Evolutionary conservation across 73 alveolate species (phyloP).

Genomic region (Paramecium pentaurelia): DNA sequence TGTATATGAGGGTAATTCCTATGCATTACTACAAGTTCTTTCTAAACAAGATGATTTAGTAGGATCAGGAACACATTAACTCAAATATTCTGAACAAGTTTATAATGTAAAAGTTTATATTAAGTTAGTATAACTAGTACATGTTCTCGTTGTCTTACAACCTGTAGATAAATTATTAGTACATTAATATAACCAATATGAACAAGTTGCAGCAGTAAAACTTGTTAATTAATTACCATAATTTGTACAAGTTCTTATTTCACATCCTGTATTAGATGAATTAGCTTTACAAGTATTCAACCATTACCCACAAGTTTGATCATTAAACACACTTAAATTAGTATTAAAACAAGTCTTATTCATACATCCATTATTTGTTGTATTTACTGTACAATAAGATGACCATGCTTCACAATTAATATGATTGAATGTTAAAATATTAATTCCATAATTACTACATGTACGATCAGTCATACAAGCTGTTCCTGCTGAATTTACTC

Average conservation of each 20-base stretch:
- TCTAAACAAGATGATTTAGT: neutral
- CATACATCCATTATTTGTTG: neutral
- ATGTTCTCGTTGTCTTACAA: neutral
- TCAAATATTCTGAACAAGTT: neutral
- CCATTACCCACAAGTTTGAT: slow-evolving; percentile 3
- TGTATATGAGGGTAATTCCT: neutral
- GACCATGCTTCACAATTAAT: neutral
- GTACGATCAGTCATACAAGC: slow-evolving; percentile 17
- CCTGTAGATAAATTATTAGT: neutral
- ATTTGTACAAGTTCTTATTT: slow-evolving; percentile 6
- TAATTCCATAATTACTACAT: neutral
- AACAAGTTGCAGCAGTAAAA: neutral
- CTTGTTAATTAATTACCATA: neutral
- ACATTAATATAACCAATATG: neutral
- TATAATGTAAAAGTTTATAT: neutral
- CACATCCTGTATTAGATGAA: neutral
- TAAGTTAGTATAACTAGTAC: neutral
- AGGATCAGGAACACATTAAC: neutral
- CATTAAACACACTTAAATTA: neutral
- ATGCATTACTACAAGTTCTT: neutral
- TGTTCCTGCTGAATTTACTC: neutral
- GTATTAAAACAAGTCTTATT: neutral
- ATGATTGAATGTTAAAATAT: neutral
- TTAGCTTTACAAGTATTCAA: neutral
- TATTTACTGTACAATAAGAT: neutral